phyloP scores from a whole-genome alignment of 352 stramenopile species.

The Globisporangium takayamanum region DNA sequence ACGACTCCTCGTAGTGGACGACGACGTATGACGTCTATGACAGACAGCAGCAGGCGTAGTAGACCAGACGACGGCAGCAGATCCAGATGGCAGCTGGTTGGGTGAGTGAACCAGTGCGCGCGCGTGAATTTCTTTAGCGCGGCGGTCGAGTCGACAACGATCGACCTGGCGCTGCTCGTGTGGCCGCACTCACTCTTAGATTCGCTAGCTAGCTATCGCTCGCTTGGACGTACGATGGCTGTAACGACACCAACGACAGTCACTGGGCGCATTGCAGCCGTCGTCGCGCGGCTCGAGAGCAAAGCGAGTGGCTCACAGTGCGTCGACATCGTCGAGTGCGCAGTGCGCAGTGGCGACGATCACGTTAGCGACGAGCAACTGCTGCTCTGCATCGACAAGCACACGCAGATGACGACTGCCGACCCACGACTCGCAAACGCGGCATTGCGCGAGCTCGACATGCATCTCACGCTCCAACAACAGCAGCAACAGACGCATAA shows the following conservation, averaged over 20 bases:
- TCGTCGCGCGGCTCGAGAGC: constrained; percentile 28
- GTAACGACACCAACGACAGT: not conserved
- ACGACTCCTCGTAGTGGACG: too few relatives aligned
- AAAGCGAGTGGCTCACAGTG: constrained; percentile 27
- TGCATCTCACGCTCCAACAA: constrained; percentile 43
- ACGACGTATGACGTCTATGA: too few relatives aligned
- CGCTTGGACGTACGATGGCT: not conserved
- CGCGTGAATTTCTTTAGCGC: constrained; percentile 1
- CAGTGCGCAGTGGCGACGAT: not conserved
- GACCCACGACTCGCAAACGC: constrained; percentile 19
- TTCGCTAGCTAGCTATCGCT: not conserved
- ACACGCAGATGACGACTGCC: constrained; percentile 35
- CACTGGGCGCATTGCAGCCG: not conserved
- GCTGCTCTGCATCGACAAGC: constrained; percentile 50
- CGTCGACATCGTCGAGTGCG: constrained; percentile 45
- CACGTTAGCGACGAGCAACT: not conserved
- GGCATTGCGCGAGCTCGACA: constrained; percentile 60
- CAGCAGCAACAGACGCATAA: constrained; percentile 3
- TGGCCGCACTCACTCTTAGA: not conserved
- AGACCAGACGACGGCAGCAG: not conserved
- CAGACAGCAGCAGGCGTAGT: not conserved
- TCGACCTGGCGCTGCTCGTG: too few relatives aligned
- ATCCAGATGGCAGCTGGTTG: not conserved
- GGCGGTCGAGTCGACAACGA: too few relatives aligned
- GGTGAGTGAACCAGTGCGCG: not conserved